Evolutionary conservation across 2,329 filamentous ascomycete genomes (phyloP).

Genomic region (Phialophora tarda): DNA sequence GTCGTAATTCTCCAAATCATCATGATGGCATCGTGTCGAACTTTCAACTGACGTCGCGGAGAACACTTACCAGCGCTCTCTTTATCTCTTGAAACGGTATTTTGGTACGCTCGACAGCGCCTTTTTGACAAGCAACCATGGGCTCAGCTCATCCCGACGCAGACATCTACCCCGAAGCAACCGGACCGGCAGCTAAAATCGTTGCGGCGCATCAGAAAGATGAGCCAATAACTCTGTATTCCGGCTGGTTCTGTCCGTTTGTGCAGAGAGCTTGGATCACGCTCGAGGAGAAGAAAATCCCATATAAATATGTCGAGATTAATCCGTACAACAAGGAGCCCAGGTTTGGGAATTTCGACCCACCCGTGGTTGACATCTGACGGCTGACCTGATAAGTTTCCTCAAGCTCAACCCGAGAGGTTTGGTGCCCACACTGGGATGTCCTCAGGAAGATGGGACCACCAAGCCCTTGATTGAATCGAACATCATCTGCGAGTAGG

Average conservation of each 20-base stretch:
- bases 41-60: background rate
- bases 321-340: slow-evolving; percentile 75
- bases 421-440: slow-evolving; percentile 70
- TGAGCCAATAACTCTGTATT: slow-evolving; percentile 65
- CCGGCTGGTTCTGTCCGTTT: slow-evolving; percentile 74
- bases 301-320: slow-evolving; percentile 77
- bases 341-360: slow-evolving; percentile 19
- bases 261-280: slow-evolving; percentile 75
- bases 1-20: slow-evolving; percentile 3
- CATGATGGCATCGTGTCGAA: background rate
- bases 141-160: slow-evolving; percentile 47
- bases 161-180: slow-evolving; percentile 53
- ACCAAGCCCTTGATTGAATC: slow-evolving; percentile 72
- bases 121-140: slow-evolving; percentile 24
- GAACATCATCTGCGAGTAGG: slow-evolving; percentile 73
- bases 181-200: slow-evolving; percentile 50
- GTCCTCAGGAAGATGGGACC: slow-evolving; percentile 31
- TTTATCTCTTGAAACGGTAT: background rate
- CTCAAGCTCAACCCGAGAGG: slow-evolving; percentile 75
- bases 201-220: slow-evolving; percentile 46
- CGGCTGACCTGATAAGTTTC: slow-evolving; percentile 50
- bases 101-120: background rate
- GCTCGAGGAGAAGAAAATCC: slow-evolving; percentile 73
- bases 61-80: background rate
- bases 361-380: background rate